These are phyloP conservation scores for Bacidia gigantensis DNA, from an alignment of 495 filamentous ascomycete species.

Conservation along the genomic window DNA sequence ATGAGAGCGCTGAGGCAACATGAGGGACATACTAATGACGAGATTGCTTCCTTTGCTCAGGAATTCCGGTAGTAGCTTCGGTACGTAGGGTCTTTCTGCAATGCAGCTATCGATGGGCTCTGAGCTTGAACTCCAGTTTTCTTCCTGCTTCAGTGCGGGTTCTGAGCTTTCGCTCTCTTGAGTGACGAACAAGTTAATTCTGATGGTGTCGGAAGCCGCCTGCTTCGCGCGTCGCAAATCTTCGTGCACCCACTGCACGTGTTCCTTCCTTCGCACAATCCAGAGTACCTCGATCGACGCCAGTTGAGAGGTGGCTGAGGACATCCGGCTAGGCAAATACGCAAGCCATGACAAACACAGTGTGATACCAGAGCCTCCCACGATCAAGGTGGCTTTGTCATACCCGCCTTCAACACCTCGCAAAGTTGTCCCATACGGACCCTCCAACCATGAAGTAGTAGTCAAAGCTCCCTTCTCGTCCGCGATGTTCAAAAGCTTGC, in stretches of 20 bases:
- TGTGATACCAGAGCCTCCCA: constrained; percentile 19
- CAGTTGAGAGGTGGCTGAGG: background rate
- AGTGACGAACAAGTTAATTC: background rate
- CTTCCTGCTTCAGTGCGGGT: background rate
- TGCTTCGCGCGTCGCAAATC: background rate
- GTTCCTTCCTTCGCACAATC: background rate
- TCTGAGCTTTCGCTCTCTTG: background rate
- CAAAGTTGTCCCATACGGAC: constrained; percentile 16
- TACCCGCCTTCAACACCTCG: constrained; percentile 3
- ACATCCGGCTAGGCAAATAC: background rate
- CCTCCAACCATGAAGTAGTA: constrained; percentile 13
- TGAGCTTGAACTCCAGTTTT: background rate
- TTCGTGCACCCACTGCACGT: background rate
- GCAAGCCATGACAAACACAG: constrained; percentile 16
- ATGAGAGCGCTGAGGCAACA: too few relatives aligned
- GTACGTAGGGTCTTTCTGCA: too few relatives aligned
- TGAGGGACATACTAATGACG: too few relatives aligned
- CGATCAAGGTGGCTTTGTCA: constrained; percentile 17
- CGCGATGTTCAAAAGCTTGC: background rate
- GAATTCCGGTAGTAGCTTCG: too few relatives aligned
- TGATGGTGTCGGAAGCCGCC: background rate
- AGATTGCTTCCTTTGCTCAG: too few relatives aligned
- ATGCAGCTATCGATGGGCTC: background rate
- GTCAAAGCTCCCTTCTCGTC: background rate
- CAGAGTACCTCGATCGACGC: background rate